Conservation (phyloP, 805 yeast species). For the Candida hungchunana region DNA sequence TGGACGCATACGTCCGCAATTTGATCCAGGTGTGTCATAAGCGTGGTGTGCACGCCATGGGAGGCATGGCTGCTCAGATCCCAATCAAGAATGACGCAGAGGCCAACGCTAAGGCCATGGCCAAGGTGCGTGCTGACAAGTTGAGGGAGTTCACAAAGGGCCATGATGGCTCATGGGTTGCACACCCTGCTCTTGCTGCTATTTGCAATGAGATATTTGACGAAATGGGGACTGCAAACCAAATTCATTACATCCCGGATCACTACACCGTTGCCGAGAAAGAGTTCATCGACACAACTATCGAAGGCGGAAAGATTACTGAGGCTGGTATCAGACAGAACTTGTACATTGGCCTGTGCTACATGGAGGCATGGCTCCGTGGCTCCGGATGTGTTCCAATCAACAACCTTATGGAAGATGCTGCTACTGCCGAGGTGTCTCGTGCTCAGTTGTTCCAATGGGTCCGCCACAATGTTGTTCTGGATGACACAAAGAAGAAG, state of each 20-base stretch:
- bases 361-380: constrained; percentile 84
- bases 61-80: constrained; percentile 88
- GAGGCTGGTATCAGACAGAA: constrained; percentile 68
- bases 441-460: constrained; percentile 81
- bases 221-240: constrained; percentile 82
- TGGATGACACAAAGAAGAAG: constrained; percentile 53
- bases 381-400: constrained; percentile 85
- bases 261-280: constrained; percentile 51
- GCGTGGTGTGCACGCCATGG: constrained; percentile 82
- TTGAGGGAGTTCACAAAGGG: constrained; percentile 73
- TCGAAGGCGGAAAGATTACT: constrained; percentile 60
- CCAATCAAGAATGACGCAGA: constrained; percentile 70
- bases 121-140: constrained; percentile 70
- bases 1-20: constrained; percentile 72
- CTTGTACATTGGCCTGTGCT: constrained; percentile 70
- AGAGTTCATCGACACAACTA: constrained; percentile 61
- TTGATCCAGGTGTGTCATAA: constrained; percentile 71
- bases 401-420: constrained; percentile 84
- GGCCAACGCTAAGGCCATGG: constrained; percentile 63
- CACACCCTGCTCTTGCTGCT: constrained; percentile 78
- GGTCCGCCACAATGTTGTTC: constrained; percentile 63
- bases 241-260: constrained; percentile 49
- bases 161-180: constrained; percentile 89
- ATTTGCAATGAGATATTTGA: constrained; percentile 70
- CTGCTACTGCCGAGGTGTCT: constrained; percentile 86